These are phyloP conservation scores for Cerioporus squamosus DNA, from an alignment of 1,284 basidiomycete genomes.

Conservation along the genomic window DNA sequence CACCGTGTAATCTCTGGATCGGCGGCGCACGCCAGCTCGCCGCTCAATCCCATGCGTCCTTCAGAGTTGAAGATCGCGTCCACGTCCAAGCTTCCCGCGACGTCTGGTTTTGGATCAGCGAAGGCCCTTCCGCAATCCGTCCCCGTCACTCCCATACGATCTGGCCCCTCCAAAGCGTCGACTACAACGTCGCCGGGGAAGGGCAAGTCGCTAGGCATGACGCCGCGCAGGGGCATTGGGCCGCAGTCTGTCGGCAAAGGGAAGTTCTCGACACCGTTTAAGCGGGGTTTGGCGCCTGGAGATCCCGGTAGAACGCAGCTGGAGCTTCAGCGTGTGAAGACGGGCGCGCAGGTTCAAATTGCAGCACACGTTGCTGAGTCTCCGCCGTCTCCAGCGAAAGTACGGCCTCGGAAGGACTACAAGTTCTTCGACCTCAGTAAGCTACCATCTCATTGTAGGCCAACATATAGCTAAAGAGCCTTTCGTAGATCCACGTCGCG, in stretches of 20 bases:
- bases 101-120: slow-evolving; percentile 21
- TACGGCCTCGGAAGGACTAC: slow-evolving; percentile 26
- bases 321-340: slow-evolving; percentile 25
- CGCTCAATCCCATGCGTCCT: slow-evolving; percentile 34
- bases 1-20: slow-evolving; percentile 14
- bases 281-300: slow-evolving; percentile 59
- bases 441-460: slow-evolving; percentile 26
- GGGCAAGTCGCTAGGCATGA: slow-evolving; percentile 38
- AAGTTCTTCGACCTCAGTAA: slow-evolving; percentile 53
- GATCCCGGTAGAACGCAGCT: slow-evolving; percentile 48
- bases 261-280: slow-evolving; percentile 75
- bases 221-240: slow-evolving; percentile 31
- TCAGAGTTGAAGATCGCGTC: slow-evolving; percentile 8
- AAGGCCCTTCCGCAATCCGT: slow-evolving; percentile 14
- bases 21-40: slow-evolving; percentile 31
- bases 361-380: slow-evolving; percentile 2
- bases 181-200: slow-evolving; percentile 30
- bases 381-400: slow-evolving; percentile 3
- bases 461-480: not conserved
- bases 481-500: slow-evolving; percentile 42
- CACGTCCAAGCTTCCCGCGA: slow-evolving; percentile 11
- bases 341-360: slow-evolving; percentile 5
- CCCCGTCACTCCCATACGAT: slow-evolving; percentile 30
- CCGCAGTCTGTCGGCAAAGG: slow-evolving; percentile 27
- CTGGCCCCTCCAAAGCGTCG: slow-evolving; percentile 22